Base-by-base conservation (phyloP, 1,139 yeast genomes). In the Hansenula sp. region DNA sequence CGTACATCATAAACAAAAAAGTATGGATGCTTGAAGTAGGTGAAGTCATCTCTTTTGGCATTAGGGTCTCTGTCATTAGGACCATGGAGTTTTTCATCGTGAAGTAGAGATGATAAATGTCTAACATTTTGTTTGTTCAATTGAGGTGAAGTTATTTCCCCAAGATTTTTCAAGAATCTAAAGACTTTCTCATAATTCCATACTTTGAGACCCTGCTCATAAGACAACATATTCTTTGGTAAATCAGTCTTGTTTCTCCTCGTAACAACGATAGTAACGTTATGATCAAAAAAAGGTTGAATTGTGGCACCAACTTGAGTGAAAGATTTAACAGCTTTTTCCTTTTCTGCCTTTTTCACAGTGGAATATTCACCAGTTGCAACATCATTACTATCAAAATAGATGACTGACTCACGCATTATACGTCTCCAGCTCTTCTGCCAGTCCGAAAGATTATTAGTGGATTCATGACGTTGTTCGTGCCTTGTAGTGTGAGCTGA, bases 131-230 rank as follows among this genome's bases (percentile, higher is more conserved):
- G 44, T 27, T 24, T 41, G 21, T 38, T 39, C 29, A 41, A 34
- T 44, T 48, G 43, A 44, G 49, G 49, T 42, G 51, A 40, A 45
- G 61, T 38, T 44, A 52, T 48, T 53, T 79, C 79, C 34, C 92
- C 85, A 52, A 90, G 66, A 55, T 88, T 79, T 46, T 75, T 75
- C 57, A 90, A 68, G 57, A 92, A 89, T 37, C 97, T 69, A 53
- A 81, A 75, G 9, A 90, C 88, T 60, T 90, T 90, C 43, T 87
- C 95, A 54, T 78, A 82, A 37, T 83, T 79, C 97, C 97, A 90
- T 16, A 90, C 84, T 59, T 88, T 88, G 59, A 86, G 75, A 45
- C 75, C 75, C 26, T 24, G 9, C 12, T 90, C 95, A 50, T 79
- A 75, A 41, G 75, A 69, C 50, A 87, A 75, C 20, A 87, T 77